Conservation (phyloP, 1,139 yeast species). For the Kluyveromyces marxianus region DNA sequence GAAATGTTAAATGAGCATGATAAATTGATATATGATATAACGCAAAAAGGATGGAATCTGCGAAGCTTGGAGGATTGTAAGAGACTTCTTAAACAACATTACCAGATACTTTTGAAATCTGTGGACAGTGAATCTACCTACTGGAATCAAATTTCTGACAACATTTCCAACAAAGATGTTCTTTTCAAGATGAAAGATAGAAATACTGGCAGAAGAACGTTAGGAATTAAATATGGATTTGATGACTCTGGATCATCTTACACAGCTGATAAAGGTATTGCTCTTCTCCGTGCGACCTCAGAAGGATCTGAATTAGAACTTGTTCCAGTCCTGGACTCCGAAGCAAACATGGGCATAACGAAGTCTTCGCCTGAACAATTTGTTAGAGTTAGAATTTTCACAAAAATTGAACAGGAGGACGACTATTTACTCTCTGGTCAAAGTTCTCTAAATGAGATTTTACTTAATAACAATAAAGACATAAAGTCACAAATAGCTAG, state of each 20-base stretch:
- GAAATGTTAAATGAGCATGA: conserved; percentile 17
- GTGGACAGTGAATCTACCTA: conserved; percentile 58
- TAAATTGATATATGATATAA: conserved; percentile 17
- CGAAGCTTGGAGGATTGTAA: conserved; percentile 58
- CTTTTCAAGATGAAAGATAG: conserved; percentile 60
- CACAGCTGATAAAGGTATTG: conserved; percentile 63
- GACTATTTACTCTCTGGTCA: conserved; percentile 37
- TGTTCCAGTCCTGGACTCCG: conserved; percentile 30
- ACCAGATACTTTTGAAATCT: conserved; percentile 45
- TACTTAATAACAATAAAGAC: conserved; percentile 22
- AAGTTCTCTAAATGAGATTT: conserved; percentile 18
- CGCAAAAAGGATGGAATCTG: conserved; percentile 84
- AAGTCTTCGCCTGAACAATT: conserved; percentile 26
- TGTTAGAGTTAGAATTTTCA: conserved; percentile 47
- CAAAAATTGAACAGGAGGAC: conserved; percentile 49
- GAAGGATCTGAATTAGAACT: conserved; percentile 34
- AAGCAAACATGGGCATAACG: conserved; percentile 7
- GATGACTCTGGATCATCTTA: conserved; percentile 84
- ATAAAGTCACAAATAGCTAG: conserved; percentile 47
- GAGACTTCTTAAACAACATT: conserved; percentile 43
- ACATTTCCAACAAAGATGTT: conserved; percentile 56
- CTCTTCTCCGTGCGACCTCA: conserved; percentile 43
- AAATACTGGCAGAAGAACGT: conserved; percentile 38
- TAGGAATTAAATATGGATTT: conserved; percentile 84
- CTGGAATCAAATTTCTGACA: conserved; percentile 49